Percentiles rank a stretch among this genome's conserved stretches.
These are phyloP conservation scores for Tulasnella sp. DNA, from an alignment of 768 basidiomycete genomes.

Conservation along the genomic window DNA sequence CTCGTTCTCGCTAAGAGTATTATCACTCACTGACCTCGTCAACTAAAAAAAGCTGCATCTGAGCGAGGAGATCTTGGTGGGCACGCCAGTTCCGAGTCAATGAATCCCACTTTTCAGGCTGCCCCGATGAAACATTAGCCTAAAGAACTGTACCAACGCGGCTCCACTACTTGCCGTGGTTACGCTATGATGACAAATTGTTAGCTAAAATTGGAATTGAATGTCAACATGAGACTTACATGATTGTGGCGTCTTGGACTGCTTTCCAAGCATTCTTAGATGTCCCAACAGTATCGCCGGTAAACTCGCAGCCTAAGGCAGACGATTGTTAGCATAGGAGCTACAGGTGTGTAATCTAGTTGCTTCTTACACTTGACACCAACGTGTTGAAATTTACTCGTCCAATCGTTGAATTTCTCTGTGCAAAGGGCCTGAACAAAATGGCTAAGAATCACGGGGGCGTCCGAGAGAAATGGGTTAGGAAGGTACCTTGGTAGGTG, in stretches of 20 bases:
- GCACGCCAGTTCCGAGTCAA: conserved; percentile 75
- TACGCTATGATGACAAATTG: conserved; percentile 39
- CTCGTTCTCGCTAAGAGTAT: neutral
- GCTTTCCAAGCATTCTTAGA: conserved; percentile 61
- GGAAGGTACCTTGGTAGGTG: conserved; percentile 85
- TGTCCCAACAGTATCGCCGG: conserved; percentile 73
- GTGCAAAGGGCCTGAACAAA: conserved; percentile 66
- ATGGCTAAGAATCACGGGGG: too few species aligned
- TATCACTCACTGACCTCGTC: conserved; percentile 55
- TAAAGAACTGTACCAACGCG: conserved; percentile 6
- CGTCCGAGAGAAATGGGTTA: too few species aligned
- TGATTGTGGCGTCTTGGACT: conserved; percentile 64
- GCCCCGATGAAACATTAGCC: conserved; percentile 17
- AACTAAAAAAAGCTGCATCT: conserved; percentile 74
- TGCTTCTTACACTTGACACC: conserved; percentile 76
- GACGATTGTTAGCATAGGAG: neutral
- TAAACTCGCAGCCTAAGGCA: conserved; percentile 68
- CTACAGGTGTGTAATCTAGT: conserved; percentile 2
- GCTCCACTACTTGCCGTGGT: conserved; percentile 49
- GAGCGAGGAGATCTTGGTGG: conserved; percentile 54
- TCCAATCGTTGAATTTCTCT: conserved; percentile 80
- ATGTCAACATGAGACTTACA: conserved; percentile 32
- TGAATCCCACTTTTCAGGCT: conserved; percentile 97
- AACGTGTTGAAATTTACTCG: conserved; percentile 59
- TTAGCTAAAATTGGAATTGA: neutral